Conservation (phyloP, 768 basidiomycete genomes). For the Boletus insuetus region DNA sequence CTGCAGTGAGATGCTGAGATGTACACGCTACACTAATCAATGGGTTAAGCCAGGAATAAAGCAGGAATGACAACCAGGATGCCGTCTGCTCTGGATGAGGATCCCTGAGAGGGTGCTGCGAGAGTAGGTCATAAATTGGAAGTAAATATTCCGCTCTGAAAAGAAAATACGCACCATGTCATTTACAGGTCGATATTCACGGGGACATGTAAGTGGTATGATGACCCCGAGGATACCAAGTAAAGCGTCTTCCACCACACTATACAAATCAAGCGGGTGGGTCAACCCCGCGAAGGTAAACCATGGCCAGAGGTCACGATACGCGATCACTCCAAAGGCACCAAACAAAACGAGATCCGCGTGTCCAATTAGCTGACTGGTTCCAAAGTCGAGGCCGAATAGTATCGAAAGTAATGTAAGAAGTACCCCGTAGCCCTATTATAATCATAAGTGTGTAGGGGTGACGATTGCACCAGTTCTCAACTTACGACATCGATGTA, state of each 20-base stretch:
- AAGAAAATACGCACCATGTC: neutral
- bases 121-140: conserved; percentile 3
- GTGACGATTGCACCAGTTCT: neutral
- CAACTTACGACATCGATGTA: conserved; percentile 4
- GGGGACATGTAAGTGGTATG: conserved; percentile 5
- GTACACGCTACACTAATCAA: conserved; percentile 42
- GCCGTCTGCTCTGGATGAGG: conserved; percentile 41
- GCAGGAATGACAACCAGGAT: conserved; percentile 33
- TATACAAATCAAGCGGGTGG: neutral
- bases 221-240: conserved; percentile 4
- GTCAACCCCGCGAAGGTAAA: neutral
- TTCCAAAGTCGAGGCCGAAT: neutral
- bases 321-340: conserved; percentile 1
- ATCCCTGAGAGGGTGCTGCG: neutral
- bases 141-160: neutral
- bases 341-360: neutral
- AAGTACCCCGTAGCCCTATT: conserved; percentile 6
- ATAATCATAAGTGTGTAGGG: neutral
- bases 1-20: conserved; percentile 40
- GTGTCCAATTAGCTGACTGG: conserved; percentile 15
- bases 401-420: conserved; percentile 3
- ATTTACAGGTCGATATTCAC: neutral
- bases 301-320: conserved; percentile 8
- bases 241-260: neutral
- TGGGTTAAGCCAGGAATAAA: conserved; percentile 54